Conservation (phyloP, 441 rosid genomes). For the Viola pubescens region DNA sequence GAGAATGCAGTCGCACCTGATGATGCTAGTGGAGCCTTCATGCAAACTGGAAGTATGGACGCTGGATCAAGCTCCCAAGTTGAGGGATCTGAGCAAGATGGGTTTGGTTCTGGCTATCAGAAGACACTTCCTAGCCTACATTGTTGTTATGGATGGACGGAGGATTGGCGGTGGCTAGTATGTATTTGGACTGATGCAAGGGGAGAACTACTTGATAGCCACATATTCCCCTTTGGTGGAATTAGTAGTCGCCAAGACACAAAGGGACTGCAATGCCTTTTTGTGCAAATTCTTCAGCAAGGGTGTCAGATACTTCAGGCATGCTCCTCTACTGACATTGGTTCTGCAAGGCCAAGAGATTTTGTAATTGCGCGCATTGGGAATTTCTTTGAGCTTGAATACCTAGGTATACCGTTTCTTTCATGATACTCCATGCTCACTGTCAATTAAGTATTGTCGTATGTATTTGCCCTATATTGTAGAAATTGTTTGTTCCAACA, state of each 20-base stretch:
- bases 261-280: slow-evolving; percentile 96
- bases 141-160: slow-evolving; percentile 99
- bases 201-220: slow-evolving; percentile 98
- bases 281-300: slow-evolving; percentile 96
- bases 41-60: slow-evolving; percentile 48
- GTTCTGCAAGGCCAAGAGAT: slow-evolving; percentile 81
- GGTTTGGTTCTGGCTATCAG: slow-evolving; percentile 42
- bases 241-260: slow-evolving; percentile 99
- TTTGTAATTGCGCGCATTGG: slow-evolving; percentile 91
- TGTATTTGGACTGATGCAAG: slow-evolving; percentile 98
- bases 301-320: slow-evolving; percentile 97
- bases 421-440: slow-evolving; percentile 5
- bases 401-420: slow-evolving; percentile 49
- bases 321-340: slow-evolving; percentile 73
- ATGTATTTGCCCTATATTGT: slow-evolving; percentile 1
- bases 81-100: slow-evolving; percentile 65
- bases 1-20: slow-evolving; percentile 81
- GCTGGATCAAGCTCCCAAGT: slow-evolving; percentile 64
- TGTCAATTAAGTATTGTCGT: slow-evolving; percentile 6
- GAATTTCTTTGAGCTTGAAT: slow-evolving; percentile 94
- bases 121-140: slow-evolving; percentile 79
- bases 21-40: slow-evolving; percentile 62
- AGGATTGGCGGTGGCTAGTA: slow-evolving; percentile 99
- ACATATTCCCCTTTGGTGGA: slow-evolving; percentile 98
- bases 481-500: background rate